Conservation (phyloP, 2,329 filamentous ascomycete species). For the Penicillium sp. region DNA sequence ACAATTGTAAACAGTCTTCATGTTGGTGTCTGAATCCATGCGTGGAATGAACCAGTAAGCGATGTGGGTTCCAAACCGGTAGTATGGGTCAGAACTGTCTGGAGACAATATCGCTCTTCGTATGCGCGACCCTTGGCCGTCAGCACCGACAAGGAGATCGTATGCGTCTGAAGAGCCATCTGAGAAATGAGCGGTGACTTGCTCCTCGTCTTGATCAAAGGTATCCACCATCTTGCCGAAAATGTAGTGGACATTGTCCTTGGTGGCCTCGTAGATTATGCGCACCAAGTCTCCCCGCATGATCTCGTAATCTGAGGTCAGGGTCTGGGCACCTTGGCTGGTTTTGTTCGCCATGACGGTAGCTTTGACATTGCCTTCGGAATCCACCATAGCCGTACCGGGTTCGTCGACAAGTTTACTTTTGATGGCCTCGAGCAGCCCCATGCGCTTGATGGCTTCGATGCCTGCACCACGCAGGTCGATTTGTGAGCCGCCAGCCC, state of each 20-base stretch:
- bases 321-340: conserved; percentile 47
- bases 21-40: conserved; percentile 22
- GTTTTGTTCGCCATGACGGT: conserved; percentile 44
- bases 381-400: conserved; percentile 52
- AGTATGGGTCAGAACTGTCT: conserved; percentile 20
- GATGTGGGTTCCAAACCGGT: conserved; percentile 23
- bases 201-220: conserved; percentile 35
- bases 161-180: conserved; percentile 49
- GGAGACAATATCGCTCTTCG: conserved; percentile 45
- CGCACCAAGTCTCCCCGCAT: conserved; percentile 59
- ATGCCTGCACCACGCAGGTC: conserved; percentile 58
- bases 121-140: conserved; percentile 56
- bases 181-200: conserved; percentile 46
- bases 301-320: conserved; percentile 62
- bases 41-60: conserved; percentile 34
- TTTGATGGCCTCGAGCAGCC: conserved; percentile 48
- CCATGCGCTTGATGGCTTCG: conserved; percentile 55
- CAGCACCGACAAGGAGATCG: conserved; percentile 59
- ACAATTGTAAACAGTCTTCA: conserved; percentile 18
- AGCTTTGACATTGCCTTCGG: conserved; percentile 41
- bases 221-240: conserved; percentile 36
- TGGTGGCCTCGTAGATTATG: conserved; percentile 51
- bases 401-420: conserved; percentile 48
- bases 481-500: conserved; percentile 55
- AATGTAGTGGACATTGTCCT: conserved; percentile 34